These are phyloP conservation scores for Lactifluus piperatus DNA, from an alignment of 768 basidiomycete genomes.

Conservation along the genomic window DNA sequence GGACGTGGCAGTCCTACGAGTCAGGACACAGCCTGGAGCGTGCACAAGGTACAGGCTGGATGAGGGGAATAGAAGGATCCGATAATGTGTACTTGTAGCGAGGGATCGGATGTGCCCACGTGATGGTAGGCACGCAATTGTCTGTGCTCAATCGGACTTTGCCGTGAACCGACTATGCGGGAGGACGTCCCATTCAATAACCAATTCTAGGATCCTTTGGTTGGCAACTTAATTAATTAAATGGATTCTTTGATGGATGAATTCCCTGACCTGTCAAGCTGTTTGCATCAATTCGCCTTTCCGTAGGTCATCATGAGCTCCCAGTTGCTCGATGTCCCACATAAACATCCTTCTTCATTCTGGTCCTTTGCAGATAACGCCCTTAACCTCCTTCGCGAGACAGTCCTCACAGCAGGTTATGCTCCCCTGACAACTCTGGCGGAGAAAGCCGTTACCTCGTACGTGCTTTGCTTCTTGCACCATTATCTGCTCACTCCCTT, in stretches of 20 bases:
- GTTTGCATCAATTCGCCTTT: too few species aligned
- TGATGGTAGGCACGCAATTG: too few species aligned
- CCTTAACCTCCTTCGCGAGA: not conserved
- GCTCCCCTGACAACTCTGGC: constrained; percentile 4
- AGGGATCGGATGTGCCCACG: not conserved
- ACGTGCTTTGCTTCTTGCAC: not conserved
- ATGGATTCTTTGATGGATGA: too few species aligned
- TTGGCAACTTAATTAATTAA: too few species aligned
- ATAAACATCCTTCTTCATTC: constrained; percentile 7
- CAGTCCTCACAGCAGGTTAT: constrained; percentile 1
- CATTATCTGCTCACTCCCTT: too few species aligned
- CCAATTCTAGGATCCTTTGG: too few species aligned
- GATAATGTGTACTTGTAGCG: too few species aligned
- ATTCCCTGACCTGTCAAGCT: too few species aligned
- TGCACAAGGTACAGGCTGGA: not conserved
- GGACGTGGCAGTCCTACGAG: not conserved
- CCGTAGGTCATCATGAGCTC: not conserved
- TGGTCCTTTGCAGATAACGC: constrained; percentile 7
- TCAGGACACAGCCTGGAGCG: not conserved
- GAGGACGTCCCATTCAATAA: too few species aligned
- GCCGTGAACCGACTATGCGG: too few species aligned
- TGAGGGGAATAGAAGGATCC: not conserved
- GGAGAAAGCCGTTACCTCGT: constrained; percentile 6
- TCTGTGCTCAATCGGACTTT: too few species aligned
- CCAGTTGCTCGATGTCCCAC: not conserved